A percentile compares a stretch with the other conserved stretches of the same genome.
phyloP scores from a whole-genome alignment of 352 stramenopile species.

The Thraustotheca clavata region DNA sequence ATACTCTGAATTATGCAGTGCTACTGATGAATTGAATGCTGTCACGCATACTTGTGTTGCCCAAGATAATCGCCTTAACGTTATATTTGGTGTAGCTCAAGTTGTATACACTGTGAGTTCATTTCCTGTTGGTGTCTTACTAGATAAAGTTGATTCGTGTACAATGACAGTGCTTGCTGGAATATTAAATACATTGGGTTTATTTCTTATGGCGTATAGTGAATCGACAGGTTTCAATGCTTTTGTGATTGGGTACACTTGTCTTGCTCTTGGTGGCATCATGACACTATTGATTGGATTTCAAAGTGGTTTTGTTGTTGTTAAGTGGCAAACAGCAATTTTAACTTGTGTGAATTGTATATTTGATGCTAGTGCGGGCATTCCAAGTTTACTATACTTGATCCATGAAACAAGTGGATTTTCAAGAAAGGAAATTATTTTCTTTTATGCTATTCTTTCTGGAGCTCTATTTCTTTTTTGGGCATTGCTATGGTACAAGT shows the following conservation, averaged over 20 bases:
- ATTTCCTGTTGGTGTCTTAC: constrained; percentile 10
- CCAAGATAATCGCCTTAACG: constrained; percentile 8
- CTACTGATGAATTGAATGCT: background rate
- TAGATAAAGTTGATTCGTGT: constrained; percentile 10
- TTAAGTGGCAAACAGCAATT: background rate
- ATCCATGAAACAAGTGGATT: constrained; percentile 1
- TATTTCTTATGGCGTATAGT: constrained; percentile 1
- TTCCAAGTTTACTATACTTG: background rate
- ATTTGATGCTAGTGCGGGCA: constrained; percentile 10
- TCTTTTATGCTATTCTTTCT: constrained; percentile 7
- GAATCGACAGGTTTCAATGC: constrained; percentile 10
- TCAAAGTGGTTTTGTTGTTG: background rate
- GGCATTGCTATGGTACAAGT: background rate
- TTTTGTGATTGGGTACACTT: constrained; percentile 12
- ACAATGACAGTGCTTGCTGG: background rate
- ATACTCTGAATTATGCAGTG: constrained; percentile 10
- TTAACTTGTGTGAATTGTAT: constrained; percentile 7
- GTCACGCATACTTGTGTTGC: constrained; percentile 3
- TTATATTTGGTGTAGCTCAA: constrained; percentile 15
- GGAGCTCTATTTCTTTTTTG: background rate
- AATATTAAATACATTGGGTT: background rate
- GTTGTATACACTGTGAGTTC: constrained; percentile 11
- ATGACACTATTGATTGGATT: constrained; percentile 5
- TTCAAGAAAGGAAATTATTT: background rate
- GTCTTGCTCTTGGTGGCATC: constrained; percentile 4